Percentiles rank a stretch among this genome's conserved stretches.
phyloP scores from a whole-genome alignment of 1,284 basidiomycete species.

The Grifola frondosa region DNA sequence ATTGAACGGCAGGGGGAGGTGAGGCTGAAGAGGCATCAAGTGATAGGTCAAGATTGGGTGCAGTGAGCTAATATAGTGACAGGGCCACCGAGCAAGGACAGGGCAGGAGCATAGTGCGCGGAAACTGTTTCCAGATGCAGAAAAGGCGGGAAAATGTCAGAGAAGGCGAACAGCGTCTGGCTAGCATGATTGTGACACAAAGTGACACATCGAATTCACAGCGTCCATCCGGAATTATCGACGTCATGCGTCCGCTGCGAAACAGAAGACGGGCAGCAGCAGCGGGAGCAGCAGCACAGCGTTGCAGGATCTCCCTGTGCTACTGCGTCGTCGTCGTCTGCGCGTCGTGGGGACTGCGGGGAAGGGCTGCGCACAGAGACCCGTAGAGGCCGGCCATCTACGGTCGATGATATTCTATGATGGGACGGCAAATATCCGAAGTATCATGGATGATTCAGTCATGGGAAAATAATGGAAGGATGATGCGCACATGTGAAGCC shows the following conservation, averaged over 20 bases:
- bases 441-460: constrained; percentile 12
- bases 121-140: constrained; percentile 12
- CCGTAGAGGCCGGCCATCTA: no score
- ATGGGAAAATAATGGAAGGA: constrained; percentile 27
- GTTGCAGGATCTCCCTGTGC: no score
- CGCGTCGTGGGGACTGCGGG: neutral
- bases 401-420: no score
- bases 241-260: no score
- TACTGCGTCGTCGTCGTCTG: neutral
- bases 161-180: neutral
- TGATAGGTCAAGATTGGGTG: constrained; percentile 10
- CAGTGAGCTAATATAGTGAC: neutral
- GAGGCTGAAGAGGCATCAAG: no score
- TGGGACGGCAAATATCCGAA: constrained; percentile 7
- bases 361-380: no score
- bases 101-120: neutral
- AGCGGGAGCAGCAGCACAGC: no score
- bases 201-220: constrained; percentile 9
- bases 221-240: constrained; percentile 17
- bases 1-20: no score
- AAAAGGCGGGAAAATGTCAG: constrained; percentile 6
- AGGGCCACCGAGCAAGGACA: neutral
- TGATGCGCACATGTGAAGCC: constrained; percentile 22
- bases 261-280: no score
- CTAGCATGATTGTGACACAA: neutral